Percentiles rank a stretch among this genome's conserved stretches.
These are phyloP conservation scores for Ascosphaera apis DNA, from an alignment of 2,329 filamentous ascomycete species.

Conservation along the genomic window DNA sequence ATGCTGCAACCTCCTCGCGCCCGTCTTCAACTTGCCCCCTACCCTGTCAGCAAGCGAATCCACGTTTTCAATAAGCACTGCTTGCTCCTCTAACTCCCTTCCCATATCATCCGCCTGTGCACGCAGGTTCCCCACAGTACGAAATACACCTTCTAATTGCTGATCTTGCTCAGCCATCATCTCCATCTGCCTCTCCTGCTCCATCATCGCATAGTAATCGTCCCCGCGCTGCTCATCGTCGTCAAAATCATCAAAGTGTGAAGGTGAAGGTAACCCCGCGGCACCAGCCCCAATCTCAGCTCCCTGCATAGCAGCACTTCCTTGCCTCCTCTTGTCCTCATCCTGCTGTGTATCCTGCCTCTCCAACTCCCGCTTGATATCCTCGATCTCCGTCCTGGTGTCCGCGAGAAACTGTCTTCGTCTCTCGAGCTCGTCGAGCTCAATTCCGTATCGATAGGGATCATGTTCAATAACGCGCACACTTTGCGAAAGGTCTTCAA, in stretches of 20 bases:
- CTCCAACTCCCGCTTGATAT: slow-evolving; percentile 64
- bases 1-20: slow-evolving; percentile 64
- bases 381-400: slow-evolving; percentile 67
- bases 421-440: slow-evolving; percentile 57
- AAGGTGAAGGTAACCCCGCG: slow-evolving; percentile 34
- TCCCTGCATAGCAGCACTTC: slow-evolving; percentile 6
- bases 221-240: slow-evolving; percentile 22
- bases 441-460: slow-evolving; percentile 68
- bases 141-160: slow-evolving; percentile 76
- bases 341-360: slow-evolving; percentile 26
- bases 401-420: slow-evolving; percentile 68
- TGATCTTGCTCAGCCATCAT: slow-evolving; percentile 92
- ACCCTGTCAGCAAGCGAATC: slow-evolving; percentile 73
- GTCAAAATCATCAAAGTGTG: slow-evolving; percentile 26
- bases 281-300: slow-evolving; percentile 14
- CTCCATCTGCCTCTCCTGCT: slow-evolving; percentile 72
- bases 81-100: slow-evolving; percentile 83
- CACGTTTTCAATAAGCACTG: slow-evolving; percentile 64
- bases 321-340: slow-evolving; percentile 11
- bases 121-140: slow-evolving; percentile 74
- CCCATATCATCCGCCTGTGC: slow-evolving; percentile 92
- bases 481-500: slow-evolving; percentile 67
- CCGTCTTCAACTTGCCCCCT: slow-evolving; percentile 60
- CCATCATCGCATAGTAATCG: slow-evolving; percentile 56
- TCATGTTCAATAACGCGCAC: slow-evolving; percentile 73